Evolutionary conservation across 2,329 filamentous ascomycete genomes (phyloP), one percentile per base, ranked within the genome.

Genomic region (Colletotrichum siamense): DNA sequence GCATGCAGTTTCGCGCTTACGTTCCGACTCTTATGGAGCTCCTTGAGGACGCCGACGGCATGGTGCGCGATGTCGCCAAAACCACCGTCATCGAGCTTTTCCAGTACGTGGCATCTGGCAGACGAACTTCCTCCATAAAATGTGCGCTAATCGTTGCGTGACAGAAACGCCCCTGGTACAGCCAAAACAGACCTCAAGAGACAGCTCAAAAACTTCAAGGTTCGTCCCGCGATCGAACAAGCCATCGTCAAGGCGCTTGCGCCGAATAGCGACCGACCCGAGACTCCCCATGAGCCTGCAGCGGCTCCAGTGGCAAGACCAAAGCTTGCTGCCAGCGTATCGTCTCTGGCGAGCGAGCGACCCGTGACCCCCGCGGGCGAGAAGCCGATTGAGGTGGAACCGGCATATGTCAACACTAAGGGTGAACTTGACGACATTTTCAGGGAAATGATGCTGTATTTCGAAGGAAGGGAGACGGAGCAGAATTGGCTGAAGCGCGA

Each of bases 401-500:
- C 96, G 3, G 88, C 94, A 32, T 96, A 96, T 82, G 92, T 98
- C 73, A 95, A 96, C 80, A 96, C 96, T 2, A 90, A 94, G 79
- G 91, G 95, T 80, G 96, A 98, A 82, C 87, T 99, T n/a, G 96
- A 98, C 76, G 96, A 98, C 30, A 92, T 94, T 2, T 93, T 98
- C 82, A 92, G 92, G 79, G 93, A 95, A 36, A 98, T 99, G 95
- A 88, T 93, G 36, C 89, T 89, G 69, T 90, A 91, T 82, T 98
- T 98, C 78, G 96, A 98, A 79, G 96, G 96, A 69, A 95, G 90
- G 82, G 96, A 99, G 86, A 92, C 94, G 1, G 96, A 99, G 82
- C 92, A 95, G 76, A 99, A 99, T 82, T 99, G 96, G 96, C 84
- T 95, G 80, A 93, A 94, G 79, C 91, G 96, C 83, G 96, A 99